Evolutionary conservation across 192 early-diverging fungal species (phyloP).

Genomic region (Umbelopsis isabellina): DNA sequence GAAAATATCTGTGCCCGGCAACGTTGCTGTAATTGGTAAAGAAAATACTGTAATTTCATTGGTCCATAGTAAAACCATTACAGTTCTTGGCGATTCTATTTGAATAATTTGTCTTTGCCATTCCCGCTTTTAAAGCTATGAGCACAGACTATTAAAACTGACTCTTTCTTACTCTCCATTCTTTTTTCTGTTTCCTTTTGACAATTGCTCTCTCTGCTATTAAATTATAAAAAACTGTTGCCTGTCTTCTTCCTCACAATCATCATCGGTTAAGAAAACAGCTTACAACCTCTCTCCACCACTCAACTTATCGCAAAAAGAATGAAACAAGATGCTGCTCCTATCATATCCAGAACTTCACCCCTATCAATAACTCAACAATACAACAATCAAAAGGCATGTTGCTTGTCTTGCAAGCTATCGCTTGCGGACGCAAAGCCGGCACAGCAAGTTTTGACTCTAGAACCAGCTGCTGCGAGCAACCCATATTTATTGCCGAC

Average conservation of each 20-base stretch:
- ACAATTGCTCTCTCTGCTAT: not conserved
- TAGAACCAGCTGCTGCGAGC: not conserved
- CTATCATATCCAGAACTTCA: not conserved
- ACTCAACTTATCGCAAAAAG: not conserved
- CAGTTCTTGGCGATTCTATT: constrained; percentile 4
- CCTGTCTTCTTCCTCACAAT: not conserved
- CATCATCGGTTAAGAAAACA: not conserved
- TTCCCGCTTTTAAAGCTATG: not conserved
- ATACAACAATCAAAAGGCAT: not conserved
- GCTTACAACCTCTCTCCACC: not conserved
- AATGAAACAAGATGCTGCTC: not conserved
- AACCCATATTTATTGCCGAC: constrained; percentile 14
- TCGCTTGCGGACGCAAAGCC: not conserved
- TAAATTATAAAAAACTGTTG: not conserved
- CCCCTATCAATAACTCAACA: not conserved
- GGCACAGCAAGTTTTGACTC: not conserved
- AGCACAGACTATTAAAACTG: constrained; percentile 13
- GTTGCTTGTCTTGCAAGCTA: not conserved
- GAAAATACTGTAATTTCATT: not conserved
- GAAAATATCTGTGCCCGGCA: not conserved
- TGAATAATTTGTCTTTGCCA: constrained; percentile 3
- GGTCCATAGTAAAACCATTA: not conserved
- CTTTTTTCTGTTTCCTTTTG: not conserved
- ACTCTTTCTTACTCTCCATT: constrained; percentile 1
- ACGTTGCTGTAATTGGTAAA: too few species aligned